A percentile compares a stretch with the other conserved stretches of the same genome.
phyloP scores from a whole-genome alignment of 2,329 filamentous ascomycete species.

The Colletotrichum gigasporum region DNA sequence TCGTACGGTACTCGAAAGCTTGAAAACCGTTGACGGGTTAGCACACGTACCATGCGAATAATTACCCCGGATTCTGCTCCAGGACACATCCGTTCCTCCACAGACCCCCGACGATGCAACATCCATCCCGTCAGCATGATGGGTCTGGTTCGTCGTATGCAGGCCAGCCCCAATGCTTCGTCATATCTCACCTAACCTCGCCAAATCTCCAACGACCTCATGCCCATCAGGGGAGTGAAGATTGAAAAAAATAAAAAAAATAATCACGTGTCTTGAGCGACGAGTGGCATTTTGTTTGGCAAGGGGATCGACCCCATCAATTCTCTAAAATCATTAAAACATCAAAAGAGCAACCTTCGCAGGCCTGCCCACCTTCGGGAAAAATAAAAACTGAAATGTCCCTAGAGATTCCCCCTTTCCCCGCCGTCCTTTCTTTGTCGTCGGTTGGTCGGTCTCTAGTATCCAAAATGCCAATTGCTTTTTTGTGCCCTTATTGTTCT shows the following conservation, averaged over 20 bases:
- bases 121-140: neutral
- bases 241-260: too few species aligned
- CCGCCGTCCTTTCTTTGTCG: neutral
- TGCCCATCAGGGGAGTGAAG: too few species aligned
- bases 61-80: neutral
- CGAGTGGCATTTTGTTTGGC: neutral
- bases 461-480: constrained; percentile 9
- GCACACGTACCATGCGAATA: neutral
- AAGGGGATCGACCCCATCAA: constrained; percentile 10
- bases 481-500: constrained; percentile 1
- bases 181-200: too few species aligned
- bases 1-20: too few species aligned
- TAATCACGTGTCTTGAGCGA: too few species aligned
- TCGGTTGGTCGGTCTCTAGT: neutral
- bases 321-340: constrained; percentile 12
- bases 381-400: neutral
- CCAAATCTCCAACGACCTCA: too few species aligned
- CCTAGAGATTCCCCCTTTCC: neutral
- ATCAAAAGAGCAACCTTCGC: neutral
- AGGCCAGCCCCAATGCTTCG: neutral
- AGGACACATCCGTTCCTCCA: neutral
- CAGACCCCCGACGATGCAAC: neutral
- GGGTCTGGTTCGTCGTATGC: neutral
- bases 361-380: neutral
- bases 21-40: too few species aligned